Evolutionary conservation across 192 early-diverging fungal species (phyloP).

Genomic region (Cetraspora pellucida): DNA sequence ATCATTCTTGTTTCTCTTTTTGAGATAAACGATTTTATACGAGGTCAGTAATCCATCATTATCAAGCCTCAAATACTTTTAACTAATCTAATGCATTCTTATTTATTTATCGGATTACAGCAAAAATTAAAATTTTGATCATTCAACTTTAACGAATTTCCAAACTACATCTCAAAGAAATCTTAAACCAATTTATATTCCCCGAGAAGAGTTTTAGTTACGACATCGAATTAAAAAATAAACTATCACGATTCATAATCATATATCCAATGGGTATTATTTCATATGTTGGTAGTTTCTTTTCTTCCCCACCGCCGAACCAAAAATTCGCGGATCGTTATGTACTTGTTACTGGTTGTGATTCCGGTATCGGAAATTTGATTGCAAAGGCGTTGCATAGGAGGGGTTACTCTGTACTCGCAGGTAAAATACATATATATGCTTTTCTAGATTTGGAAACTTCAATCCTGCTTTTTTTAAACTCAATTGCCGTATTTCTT

Average conservation of each 20-base stretch:
- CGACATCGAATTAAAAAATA: neutral
- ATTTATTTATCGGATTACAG: too few relatives aligned
- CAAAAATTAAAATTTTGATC: too few relatives aligned
- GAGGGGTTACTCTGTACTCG: constrained; percentile 33
- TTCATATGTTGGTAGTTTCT: constrained; percentile 32
- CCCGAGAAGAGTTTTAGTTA: too few relatives aligned
- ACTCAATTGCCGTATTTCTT: neutral
- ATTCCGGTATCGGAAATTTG: constrained; percentile 33
- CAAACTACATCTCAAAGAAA: too few relatives aligned
- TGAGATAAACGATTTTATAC: neutral
- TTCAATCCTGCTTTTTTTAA: neutral
- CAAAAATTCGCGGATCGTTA: constrained; percentile 32
- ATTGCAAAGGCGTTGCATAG: constrained; percentile 33
- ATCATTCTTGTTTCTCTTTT: constrained; percentile 8
- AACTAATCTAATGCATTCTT: too few relatives aligned
- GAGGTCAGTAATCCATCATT: too few relatives aligned
- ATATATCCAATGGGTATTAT: constrained; percentile 26
- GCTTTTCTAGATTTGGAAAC: neutral
- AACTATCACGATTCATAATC: neutral
- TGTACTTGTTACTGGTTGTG: constrained; percentile 35
- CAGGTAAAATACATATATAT: constrained; percentile 20
- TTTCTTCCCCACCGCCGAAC: constrained; percentile 21
- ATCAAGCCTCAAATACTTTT: neutral
- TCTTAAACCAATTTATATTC: neutral
- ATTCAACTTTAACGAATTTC: too few relatives aligned